Conservation (phyloP, 805 yeast genomes). For the Metschnikowia corniflorae region DNA sequence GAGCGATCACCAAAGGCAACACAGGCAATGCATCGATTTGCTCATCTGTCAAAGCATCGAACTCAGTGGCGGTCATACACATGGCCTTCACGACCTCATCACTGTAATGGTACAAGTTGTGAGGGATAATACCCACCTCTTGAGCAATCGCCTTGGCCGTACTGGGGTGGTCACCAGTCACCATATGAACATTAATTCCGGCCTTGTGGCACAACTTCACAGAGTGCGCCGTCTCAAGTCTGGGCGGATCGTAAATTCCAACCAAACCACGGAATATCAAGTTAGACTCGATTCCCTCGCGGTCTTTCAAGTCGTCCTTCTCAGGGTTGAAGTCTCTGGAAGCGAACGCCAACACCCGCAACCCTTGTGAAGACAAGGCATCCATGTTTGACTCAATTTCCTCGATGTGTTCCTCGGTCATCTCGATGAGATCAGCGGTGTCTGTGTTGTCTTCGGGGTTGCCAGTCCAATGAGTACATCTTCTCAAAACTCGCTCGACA, state of each 20-base stretch:
- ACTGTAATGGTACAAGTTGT: constrained; percentile 52
- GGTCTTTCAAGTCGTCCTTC: constrained; percentile 14
- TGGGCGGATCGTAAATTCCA: constrained; percentile 22
- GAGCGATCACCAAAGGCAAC: constrained; percentile 72
- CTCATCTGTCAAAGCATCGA: constrained; percentile 58
- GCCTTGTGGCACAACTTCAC: constrained; percentile 21
- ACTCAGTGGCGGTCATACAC: constrained; percentile 75
- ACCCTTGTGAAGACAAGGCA: constrained; percentile 19
- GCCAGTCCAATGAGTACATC: constrained; percentile 19
- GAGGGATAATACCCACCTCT: constrained; percentile 25
- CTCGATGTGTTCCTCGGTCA: constrained; percentile 17
- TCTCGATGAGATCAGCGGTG: constrained; percentile 11
- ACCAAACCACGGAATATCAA: constrained; percentile 20
- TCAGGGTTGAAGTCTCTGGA: constrained; percentile 13
- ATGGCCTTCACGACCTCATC: constrained; percentile 55
- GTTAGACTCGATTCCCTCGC: constrained; percentile 19
- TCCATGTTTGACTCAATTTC: constrained; percentile 19
- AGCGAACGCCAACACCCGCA: constrained; percentile 22
- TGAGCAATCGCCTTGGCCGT: constrained; percentile 23
- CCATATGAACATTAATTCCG: constrained; percentile 22
- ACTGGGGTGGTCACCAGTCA: constrained; percentile 22
- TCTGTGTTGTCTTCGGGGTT: constrained; percentile 18
- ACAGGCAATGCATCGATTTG: constrained; percentile 61
- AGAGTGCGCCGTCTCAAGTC: constrained; percentile 18
- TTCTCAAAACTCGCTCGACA: constrained; percentile 17